A percentile compares a stretch with the other conserved stretches of the same genome.
phyloP scores from a whole-genome alignment of 75 land plant species.

The Gnetum montanum region DNA sequence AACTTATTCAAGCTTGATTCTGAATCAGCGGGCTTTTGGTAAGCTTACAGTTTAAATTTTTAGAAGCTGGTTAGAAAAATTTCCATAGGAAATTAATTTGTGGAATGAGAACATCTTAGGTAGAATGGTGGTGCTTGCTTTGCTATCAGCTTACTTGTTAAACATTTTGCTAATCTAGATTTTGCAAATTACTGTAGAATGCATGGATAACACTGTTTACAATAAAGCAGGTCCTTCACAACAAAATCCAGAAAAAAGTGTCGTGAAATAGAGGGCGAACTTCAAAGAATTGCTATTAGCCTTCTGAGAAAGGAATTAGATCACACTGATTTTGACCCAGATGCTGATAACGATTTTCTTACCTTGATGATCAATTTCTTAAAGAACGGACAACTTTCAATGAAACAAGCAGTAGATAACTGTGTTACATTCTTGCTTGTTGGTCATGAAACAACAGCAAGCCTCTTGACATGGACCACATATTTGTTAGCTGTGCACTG shows the following conservation, averaged over 20 bases:
- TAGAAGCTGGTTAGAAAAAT: too few relatives aligned
- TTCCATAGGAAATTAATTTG: too few relatives aligned
- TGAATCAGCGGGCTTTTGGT: neutral
- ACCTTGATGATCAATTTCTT: conserved; percentile 1
- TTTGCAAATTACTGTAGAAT: neutral
- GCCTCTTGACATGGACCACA: conserved; percentile 30
- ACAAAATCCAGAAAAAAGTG: neutral
- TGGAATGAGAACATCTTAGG: too few relatives aligned
- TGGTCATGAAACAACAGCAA: conserved; percentile 42
- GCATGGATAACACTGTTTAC: neutral
- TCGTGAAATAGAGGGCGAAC: neutral
- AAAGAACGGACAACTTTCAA: conserved; percentile 1
- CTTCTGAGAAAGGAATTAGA: conserved; percentile 2
- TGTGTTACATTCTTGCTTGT: conserved; percentile 29
- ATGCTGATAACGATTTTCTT: conserved; percentile 1
- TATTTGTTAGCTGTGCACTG: conserved; percentile 27
- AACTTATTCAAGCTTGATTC: neutral
- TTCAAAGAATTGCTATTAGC: conserved; percentile 7
- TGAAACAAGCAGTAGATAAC: conserved; percentile 16
- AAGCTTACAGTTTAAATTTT: too few relatives aligned
- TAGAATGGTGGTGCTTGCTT: too few relatives aligned
- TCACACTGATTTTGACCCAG: conserved; percentile 1
- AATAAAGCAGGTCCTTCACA: neutral
- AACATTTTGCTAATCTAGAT: neutral
- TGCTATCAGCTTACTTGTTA: neutral